These are phyloP conservation scores for Nicotiana tabacum DNA, from an alignment of 257 asterid species.

Conservation along the genomic window DNA sequence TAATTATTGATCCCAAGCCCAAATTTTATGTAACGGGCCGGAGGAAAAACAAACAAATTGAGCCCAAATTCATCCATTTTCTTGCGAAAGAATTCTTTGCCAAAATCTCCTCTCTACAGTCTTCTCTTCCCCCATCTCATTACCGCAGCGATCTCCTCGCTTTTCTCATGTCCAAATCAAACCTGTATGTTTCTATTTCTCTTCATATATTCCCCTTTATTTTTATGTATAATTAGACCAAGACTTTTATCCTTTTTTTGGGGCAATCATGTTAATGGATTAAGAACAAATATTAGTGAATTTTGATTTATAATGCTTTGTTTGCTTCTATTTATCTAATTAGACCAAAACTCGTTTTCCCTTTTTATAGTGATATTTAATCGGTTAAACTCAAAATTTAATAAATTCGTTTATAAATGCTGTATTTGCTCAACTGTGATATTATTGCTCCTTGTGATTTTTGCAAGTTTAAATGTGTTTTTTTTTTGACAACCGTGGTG, in stretches of 20 bases:
- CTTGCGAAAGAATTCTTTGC: neutral
- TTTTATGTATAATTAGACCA: neutral
- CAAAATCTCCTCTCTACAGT: neutral
- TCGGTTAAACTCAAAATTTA: neutral
- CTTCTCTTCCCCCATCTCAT: neutral
- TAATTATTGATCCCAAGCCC: neutral
- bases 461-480: neutral
- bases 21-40: neutral
- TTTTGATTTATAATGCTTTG: neutral
- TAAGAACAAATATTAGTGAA: neutral
- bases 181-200: neutral
- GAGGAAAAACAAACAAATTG: neutral
- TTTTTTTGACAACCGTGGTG: no score
- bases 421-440: neutral
- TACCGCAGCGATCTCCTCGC: neutral
- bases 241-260: neutral
- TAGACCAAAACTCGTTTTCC: neutral
- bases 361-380: neutral
- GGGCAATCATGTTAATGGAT: neutral
- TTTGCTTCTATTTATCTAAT: neutral
- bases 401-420: neutral
- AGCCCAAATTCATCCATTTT: neutral
- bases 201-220: neutral
- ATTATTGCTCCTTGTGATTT: neutral
- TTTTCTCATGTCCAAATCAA: neutral